Evolutionary conservation across 2,329 filamentous ascomycete genomes (phyloP).

Genomic region (Fusarium marasasianum): DNA sequence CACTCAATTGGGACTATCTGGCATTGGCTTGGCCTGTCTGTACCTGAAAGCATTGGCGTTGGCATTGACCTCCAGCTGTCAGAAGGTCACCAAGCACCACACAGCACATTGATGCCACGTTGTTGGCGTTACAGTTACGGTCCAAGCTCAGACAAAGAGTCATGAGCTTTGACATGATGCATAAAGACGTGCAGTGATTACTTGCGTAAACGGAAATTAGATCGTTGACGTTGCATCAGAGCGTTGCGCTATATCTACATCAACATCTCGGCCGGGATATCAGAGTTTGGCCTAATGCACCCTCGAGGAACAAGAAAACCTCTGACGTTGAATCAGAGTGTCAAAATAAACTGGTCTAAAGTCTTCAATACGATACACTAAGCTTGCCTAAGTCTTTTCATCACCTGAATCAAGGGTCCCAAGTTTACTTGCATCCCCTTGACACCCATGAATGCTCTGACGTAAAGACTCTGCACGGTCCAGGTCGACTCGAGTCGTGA

Average conservation of each 20-base stretch:
- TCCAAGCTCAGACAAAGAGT: slow-evolving; percentile 14
- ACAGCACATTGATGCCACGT: slow-evolving; percentile 28
- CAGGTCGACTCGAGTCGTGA: slow-evolving; percentile 15
- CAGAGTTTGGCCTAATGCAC: slow-evolving; percentile 32
- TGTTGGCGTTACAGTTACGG: slow-evolving; percentile 4
- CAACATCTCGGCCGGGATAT: slow-evolving; percentile 26
- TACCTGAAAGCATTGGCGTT: background rate
- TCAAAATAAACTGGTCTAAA: background rate
- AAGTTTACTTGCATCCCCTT: background rate
- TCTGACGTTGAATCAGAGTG: background rate
- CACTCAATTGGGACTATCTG: background rate
- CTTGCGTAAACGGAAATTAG: slow-evolving; percentile 13
- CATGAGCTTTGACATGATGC: slow-evolving; percentile 9
- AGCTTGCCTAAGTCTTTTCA: background rate
- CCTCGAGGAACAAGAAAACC: background rate
- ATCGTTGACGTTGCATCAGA: slow-evolving; percentile 7
- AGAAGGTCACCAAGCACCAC: background rate
- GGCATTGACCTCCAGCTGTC: background rate
- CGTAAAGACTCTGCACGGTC: slow-evolving; percentile 26
- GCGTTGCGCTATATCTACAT: slow-evolving; percentile 18
- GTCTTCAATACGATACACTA: too few relatives aligned
- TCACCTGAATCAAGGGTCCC: background rate
- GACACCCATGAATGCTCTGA: slow-evolving; percentile 11
- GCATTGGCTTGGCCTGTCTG: background rate
- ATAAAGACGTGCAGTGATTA: slow-evolving; percentile 11